A percentile compares a stretch with the other conserved stretches of the same genome.
Evolutionary conservation across 2,329 filamentous ascomycete species (phyloP).

Genomic region (Sclerotinia minor): DNA sequence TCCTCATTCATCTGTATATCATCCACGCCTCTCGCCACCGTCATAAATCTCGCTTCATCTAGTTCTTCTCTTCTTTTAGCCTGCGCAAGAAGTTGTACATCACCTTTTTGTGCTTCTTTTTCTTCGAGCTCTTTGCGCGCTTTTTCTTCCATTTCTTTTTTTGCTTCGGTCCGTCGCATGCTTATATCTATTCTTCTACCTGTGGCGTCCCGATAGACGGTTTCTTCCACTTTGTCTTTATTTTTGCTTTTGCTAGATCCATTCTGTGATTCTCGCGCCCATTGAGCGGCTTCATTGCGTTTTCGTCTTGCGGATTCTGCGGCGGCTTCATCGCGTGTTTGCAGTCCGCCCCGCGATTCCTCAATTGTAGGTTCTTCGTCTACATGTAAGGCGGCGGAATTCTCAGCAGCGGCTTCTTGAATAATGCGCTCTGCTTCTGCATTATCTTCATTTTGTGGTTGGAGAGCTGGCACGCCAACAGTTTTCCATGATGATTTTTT

Average conservation of each 20-base stretch:
- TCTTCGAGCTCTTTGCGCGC: slow-evolving; percentile 63
- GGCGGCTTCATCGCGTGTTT: slow-evolving; percentile 77
- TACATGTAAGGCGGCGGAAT: slow-evolving; percentile 51
- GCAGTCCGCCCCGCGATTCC: slow-evolving; percentile 82
- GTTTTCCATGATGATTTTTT: slow-evolving; percentile 83
- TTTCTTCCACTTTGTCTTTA: slow-evolving; percentile 57
- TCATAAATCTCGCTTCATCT: slow-evolving; percentile 79
- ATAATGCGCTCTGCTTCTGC: slow-evolving; percentile 79
- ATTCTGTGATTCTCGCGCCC: slow-evolving; percentile 43
- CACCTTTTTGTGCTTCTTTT: slow-evolving; percentile 73
- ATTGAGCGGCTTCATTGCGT: slow-evolving; percentile 59
- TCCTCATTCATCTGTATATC: slow-evolving; percentile 85
- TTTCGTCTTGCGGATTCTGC: slow-evolving; percentile 67
- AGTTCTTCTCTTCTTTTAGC: slow-evolving; percentile 65
- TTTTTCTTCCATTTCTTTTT: slow-evolving; percentile 74
- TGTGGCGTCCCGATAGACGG: slow-evolving; percentile 92
- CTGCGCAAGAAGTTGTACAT: slow-evolving; percentile 75
- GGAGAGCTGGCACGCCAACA: slow-evolving; percentile 50
- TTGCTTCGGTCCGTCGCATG: slow-evolving; percentile 84
- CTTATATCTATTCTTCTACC: slow-evolving; percentile 91
- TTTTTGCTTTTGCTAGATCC: slow-evolving; percentile 45
- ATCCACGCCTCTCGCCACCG: slow-evolving; percentile 75
- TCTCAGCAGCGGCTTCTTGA: slow-evolving; percentile 68
- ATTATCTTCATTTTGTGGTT: slow-evolving; percentile 49
- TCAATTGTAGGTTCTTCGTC: slow-evolving; percentile 73